Evolutionary conservation across 2,329 filamentous ascomycete genomes (phyloP), one percentile per base, ranked within the genome.

Genomic region (Huntiella omanensis): DNA sequence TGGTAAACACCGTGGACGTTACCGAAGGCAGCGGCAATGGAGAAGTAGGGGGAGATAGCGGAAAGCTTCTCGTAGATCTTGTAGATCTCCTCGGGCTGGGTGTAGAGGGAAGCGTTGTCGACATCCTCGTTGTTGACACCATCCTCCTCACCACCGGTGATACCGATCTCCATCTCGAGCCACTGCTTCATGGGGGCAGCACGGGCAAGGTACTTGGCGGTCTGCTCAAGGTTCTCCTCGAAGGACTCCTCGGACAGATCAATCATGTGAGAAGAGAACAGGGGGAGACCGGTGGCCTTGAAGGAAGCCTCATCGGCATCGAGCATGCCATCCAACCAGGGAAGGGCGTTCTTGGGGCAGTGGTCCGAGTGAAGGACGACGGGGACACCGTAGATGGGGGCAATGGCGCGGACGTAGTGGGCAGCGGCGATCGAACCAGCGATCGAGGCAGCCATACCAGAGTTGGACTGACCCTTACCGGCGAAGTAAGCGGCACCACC

Each of bases 1-100:
- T 94, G 92, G 79, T 96, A 96, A 58, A 98, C 88, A 65, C 91
- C 47, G 73, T 98, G 91, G 51, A 96, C 91, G 66, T 98, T 98
- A 56, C 91, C 91, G 70, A 98, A 98, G 56, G 86, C 91, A 59
- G 91, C 91, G 55, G 88, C 88, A 58, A 96, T 95, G 61, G 84
- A 92, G 76, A 96, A 98, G 76, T 93, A 93, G 55, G 84, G 82
- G 55, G 81, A 88, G 70, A 96, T 86, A 55, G 82, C 70, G 53
- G 75, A 71, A 55, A 98, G 78, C 48, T 82, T 77, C 65, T 87
- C 78, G 73, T 88, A 83, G 69, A 95, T 93, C 60, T 80, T 73
- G 67, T 83, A 80, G 64, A 95, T 92, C 59, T 95, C 88, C 71
- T 94, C 85, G 55, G 88, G 88, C 69, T 98, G 91, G 41, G 84